phyloP scores from a whole-genome alignment of 108 stramenopile genomes.

The Epithemia pelagica region DNA sequence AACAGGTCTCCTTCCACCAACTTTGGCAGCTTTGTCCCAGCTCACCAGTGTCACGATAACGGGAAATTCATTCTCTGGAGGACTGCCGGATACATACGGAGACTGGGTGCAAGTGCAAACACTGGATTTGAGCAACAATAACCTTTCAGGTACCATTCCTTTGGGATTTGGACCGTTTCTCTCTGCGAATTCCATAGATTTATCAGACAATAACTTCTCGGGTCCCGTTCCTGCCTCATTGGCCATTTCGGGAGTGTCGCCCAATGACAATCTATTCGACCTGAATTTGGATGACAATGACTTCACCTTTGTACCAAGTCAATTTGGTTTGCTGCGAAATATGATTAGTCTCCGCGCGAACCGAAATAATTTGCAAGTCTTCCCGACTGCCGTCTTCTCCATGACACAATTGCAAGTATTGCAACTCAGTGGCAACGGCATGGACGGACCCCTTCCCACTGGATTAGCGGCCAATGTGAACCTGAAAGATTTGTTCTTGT shows the following conservation, averaged over 20 bases:
- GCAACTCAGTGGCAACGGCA: constrained; percentile 1
- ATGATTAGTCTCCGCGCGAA: neutral
- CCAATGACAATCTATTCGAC: neutral
- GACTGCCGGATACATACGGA: neutral
- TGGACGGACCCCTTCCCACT: neutral
- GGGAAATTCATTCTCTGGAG: constrained; percentile 6
- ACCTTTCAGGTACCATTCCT: constrained; percentile 7
- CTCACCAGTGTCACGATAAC: constrained; percentile 1
- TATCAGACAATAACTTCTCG: constrained; percentile 1
- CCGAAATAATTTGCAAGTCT: neutral
- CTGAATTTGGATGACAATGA: neutral
- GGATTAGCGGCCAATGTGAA: neutral
- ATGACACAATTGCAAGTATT: neutral
- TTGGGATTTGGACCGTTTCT: neutral
- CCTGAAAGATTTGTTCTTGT: constrained; percentile 1
- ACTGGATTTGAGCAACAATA: constrained; percentile 8
- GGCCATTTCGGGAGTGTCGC: neutral
- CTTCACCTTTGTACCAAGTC: neutral
- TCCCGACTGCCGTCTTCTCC: neutral
- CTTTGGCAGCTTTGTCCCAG: neutral
- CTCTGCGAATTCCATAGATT: neutral
- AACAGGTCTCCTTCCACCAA: constrained; percentile 41
- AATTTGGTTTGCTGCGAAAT: neutral
- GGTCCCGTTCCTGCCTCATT: constrained; percentile 3
- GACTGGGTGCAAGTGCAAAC: neutral